These are phyloP conservation scores for Cercospora berteroae DNA, from an alignment of 2,329 filamentous ascomycete genomes.

Conservation along the genomic window DNA sequence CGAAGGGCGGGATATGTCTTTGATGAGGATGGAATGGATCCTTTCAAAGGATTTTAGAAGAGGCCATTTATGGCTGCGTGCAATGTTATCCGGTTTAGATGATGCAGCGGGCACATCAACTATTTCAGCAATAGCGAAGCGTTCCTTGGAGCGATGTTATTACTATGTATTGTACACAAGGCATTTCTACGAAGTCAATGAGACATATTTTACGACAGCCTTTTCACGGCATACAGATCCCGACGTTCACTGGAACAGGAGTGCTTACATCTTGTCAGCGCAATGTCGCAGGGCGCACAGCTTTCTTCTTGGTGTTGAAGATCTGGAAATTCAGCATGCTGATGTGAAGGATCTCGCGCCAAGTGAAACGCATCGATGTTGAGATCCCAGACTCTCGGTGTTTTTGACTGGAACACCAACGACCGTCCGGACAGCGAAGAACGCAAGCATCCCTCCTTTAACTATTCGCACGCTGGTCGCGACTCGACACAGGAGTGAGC, in stretches of 20 bases:
- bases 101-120: conserved; percentile 3
- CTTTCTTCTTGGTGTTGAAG: not conserved
- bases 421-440: not conserved
- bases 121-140: not conserved
- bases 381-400: not conserved
- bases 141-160: not conserved
- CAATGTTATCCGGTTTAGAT: conserved; percentile 4
- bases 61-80: not conserved
- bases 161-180: conserved; percentile 13
- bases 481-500: not conserved
- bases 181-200: conserved; percentile 9
- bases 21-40: conserved; percentile 38
- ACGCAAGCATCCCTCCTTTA: not conserved
- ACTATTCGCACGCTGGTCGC: not conserved
- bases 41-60: conserved; percentile 38
- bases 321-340: not conserved
- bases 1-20: conserved; percentile 37
- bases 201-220: not conserved
- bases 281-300: not conserved
- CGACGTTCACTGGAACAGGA: not conserved
- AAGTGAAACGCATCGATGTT: not conserved
- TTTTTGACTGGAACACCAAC: not conserved
- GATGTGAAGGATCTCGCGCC: not conserved
- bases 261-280: not conserved
- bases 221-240: not conserved